These are phyloP conservation scores for Phytopythium oedochilum DNA, from an alignment of 352 stramenopile species.

Conservation along the genomic window DNA sequence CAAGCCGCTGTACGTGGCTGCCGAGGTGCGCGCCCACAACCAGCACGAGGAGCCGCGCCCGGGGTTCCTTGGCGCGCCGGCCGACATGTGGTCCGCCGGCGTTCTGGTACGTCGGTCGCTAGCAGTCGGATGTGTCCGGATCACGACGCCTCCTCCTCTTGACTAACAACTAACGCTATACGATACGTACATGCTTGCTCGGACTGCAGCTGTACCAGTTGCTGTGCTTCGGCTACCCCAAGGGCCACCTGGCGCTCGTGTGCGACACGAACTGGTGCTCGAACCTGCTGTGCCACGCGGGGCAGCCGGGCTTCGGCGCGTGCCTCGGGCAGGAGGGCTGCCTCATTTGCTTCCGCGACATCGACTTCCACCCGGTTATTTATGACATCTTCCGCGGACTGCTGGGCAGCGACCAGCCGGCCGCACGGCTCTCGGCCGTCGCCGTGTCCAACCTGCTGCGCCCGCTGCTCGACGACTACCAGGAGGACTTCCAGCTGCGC, in stretches of 20 bases:
- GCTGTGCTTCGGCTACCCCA: slow-evolving; percentile 77
- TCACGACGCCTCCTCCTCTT: no score
- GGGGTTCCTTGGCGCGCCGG: slow-evolving; percentile 59
- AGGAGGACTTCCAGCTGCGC: slow-evolving; percentile 46
- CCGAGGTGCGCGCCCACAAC: slow-evolving; percentile 67
- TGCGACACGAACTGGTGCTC: slow-evolving; percentile 71
- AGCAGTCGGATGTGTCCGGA: no score
- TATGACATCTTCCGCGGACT: slow-evolving; percentile 71
- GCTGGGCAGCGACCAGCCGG: slow-evolving; percentile 40
- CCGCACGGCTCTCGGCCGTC: slow-evolving; percentile 51
- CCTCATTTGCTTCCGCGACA: slow-evolving; percentile 76
- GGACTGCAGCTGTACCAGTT: slow-evolving; percentile 66
- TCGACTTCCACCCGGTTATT: slow-evolving; percentile 68
- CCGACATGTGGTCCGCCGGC: slow-evolving; percentile 77
- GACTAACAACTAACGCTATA: slow-evolving; percentile 11
- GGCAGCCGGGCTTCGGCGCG: slow-evolving; percentile 21
- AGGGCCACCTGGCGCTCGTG: slow-evolving; percentile 67
- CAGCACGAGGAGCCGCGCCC: slow-evolving; percentile 43
- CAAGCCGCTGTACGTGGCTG: slow-evolving; percentile 70
- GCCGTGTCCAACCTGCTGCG: slow-evolving; percentile 45
- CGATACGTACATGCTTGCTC: background rate
- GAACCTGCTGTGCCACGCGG: slow-evolving; percentile 62
- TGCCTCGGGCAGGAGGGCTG: slow-evolving; percentile 62
- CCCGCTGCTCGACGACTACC: slow-evolving; percentile 55
- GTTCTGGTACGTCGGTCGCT: slow-evolving; percentile 71